A percentile compares a stretch with the other conserved stretches of the same genome.
These are phyloP conservation scores for Spiraea crenata DNA, from an alignment of 331 rosid genomes.

Conservation along the genomic window DNA sequence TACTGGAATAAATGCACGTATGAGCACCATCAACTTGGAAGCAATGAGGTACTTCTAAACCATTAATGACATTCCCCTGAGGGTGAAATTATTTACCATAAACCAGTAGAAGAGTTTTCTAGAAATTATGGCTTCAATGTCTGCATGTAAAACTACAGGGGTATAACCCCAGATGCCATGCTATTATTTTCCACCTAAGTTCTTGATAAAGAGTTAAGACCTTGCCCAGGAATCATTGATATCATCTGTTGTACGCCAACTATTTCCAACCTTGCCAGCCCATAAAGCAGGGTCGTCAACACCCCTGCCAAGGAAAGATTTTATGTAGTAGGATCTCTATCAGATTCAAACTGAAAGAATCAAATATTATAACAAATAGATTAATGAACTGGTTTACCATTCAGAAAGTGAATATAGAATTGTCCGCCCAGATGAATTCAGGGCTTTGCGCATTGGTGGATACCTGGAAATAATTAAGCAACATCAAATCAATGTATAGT, in stretches of 20 bases:
- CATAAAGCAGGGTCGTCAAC: conserved; percentile 88
- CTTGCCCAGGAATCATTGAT: conserved; percentile 95
- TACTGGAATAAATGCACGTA: neutral
- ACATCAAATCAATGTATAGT: conserved; percentile 30
- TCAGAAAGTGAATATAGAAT: conserved; percentile 87
- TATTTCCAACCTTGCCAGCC: conserved; percentile 89
- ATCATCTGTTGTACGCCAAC: conserved; percentile 98
- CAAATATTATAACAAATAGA: conserved; percentile 20
- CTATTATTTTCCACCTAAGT: conserved; percentile 4
- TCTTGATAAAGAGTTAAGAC: conserved; percentile 41
- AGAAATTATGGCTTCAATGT: neutral
- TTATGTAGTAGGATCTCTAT: conserved; percentile 5
- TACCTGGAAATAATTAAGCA: conserved; percentile 56
- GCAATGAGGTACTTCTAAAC: neutral
- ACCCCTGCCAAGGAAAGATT: conserved; percentile 58
- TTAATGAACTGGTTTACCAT: conserved; percentile 53
- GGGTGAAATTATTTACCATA: conserved; percentile 5
- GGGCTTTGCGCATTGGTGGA: conserved; percentile 95
- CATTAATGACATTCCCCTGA: neutral
- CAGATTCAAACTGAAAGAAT: conserved; percentile 19
- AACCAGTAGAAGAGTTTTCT: neutral
- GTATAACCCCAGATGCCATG: conserved; percentile 15
- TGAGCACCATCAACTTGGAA: neutral
- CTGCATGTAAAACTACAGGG: conserved; percentile 16
- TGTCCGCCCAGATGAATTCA: conserved; percentile 56